A percentile compares a stretch with the other conserved stretches of the same genome.
Conservation (phyloP, 1,284 basidiomycete genomes). For the Athelia sp. region DNA sequence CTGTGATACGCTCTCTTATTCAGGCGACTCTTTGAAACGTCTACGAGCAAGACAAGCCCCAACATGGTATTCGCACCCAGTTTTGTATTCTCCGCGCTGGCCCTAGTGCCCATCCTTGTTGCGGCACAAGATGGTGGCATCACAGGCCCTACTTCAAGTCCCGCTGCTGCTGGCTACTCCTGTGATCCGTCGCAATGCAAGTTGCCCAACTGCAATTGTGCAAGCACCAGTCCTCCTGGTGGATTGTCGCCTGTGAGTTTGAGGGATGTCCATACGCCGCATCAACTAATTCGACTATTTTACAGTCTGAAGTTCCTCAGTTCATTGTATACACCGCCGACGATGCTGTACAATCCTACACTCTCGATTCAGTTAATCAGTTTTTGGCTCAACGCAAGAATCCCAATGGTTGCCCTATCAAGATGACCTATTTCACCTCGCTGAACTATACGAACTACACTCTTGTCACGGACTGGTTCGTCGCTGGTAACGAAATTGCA, state of each 20-base stretch:
- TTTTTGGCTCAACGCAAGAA: constrained; percentile 76
- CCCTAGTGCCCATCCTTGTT: constrained; percentile 15
- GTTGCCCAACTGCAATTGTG: constrained; percentile 69
- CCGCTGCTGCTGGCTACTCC: constrained; percentile 57
- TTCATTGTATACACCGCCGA: constrained; percentile 73
- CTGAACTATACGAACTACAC: constrained; percentile 77
- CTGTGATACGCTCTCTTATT: neutral
- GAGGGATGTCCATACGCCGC: neutral
- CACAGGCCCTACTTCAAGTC: constrained; percentile 39
- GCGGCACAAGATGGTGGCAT: constrained; percentile 51
- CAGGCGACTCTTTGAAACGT: neutral
- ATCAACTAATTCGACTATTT: neutral
- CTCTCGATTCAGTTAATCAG: constrained; percentile 65
- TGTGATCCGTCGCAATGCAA: constrained; percentile 64
- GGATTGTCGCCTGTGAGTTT: constrained; percentile 55
- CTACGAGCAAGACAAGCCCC: neutral
- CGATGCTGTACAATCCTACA: constrained; percentile 73
- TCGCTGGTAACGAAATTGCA: constrained; percentile 83
- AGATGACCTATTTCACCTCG: constrained; percentile 74
- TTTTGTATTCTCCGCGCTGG: neutral
- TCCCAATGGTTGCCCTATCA: constrained; percentile 75
- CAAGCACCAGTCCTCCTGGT: constrained; percentile 67
- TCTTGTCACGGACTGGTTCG: constrained; percentile 80
- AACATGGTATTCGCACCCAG: neutral
- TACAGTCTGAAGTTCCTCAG: constrained; percentile 58